Evolutionary conservation across 176 grass and related monocot genomes (phyloP), one percentile per base, ranked within the genome.

Genomic region (Bothriochloa decipiens): DNA sequence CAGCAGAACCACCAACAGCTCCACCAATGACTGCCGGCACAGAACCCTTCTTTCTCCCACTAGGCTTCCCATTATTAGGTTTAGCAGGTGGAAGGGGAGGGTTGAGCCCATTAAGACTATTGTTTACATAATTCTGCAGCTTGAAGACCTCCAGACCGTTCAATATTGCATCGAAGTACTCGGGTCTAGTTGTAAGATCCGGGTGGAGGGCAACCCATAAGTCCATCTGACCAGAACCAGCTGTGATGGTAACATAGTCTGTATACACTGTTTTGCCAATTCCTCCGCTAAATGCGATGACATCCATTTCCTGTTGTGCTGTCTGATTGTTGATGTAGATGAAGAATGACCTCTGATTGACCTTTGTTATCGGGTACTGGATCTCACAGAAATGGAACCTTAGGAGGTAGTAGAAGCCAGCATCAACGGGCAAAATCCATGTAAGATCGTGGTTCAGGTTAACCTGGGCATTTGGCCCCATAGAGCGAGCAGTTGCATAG

Each of bases 241-340:
- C 2, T 29, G 62, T 65, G 12, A 65, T 7, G 62, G 5, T 14
- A 29, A 65, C 62, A 15, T 65, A 65, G 4, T 65, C 62, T 29
- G 26, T 0, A 26, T 29, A 65, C 12, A 28, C 0, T 29, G 62
- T 65, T 7, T 15, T 28, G 62, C 62, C 62, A 14, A 65, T 28
- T 28, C 62, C 62, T 29, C 62, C 62, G 26, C 62, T 29, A 13
- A 27, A 15, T 5, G 26, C 62, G 12, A 65, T 65, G 25, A 65
- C 62, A 65, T 65, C 62, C 62, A 65, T 15, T 29, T 65, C 4
- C 12, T 65, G 11, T 29, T 29, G 62, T 29, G 26, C 26, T 65
- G 62, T 65, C 62, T 65, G 62, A 15, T 65, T 65, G 23, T 65
- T 65, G 62, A 65, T 65, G 62, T 65, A 65, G 62, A 65, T 65